Evolutionary conservation across 78 protist genomes (phyloP), one percentile per base, ranked within the genome.

Genomic region (Dictyostelium intermedium): DNA sequence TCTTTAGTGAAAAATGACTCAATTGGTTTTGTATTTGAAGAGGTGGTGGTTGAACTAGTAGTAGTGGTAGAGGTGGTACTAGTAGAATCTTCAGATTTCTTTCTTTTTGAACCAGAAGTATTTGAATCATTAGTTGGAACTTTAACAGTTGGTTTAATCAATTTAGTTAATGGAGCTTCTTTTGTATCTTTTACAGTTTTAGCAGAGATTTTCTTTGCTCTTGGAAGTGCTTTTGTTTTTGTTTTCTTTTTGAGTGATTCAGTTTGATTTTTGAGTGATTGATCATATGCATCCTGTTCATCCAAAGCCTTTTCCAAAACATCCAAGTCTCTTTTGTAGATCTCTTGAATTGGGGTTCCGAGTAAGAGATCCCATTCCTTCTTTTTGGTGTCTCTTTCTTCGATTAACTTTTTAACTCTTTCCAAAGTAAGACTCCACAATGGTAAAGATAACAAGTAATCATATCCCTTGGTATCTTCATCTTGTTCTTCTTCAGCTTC

Each of bases 371-470:
- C 86, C 79, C 95, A 81, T 79, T 97, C 97, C 0, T 3, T 37
- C 25, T 76, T 83, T 78, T 94, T 92, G 10, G 11, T 5, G 25
- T 84, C 93, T 63, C 87, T 83, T 96, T 97, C 97, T 25, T 30
- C 83, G 5, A 14, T 9, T 5, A 96, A 95, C 72, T 72, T 78
- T 69, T 95, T 39, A 23, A 92, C 97, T 81, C 84, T 61, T 85
- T 98, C 99, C 79, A 56, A 1, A 35, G 98, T 97, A 23, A 98
- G 87, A 79, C 60, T 43, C 97, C 97, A 96, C 78, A 98, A 47
- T 37, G 92, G 93, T 93, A 98, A 89, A 61, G 87, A 87, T 32
- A 91, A 78, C 23, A 95, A 91, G 73, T 95, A 91, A 20, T 83
- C 77, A 43, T 95, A 95, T 32, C 85, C 94, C 16, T 74, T 83